Base-by-base conservation (phyloP, 2,329 filamentous ascomycete species). In the Fusarium sp. region DNA sequence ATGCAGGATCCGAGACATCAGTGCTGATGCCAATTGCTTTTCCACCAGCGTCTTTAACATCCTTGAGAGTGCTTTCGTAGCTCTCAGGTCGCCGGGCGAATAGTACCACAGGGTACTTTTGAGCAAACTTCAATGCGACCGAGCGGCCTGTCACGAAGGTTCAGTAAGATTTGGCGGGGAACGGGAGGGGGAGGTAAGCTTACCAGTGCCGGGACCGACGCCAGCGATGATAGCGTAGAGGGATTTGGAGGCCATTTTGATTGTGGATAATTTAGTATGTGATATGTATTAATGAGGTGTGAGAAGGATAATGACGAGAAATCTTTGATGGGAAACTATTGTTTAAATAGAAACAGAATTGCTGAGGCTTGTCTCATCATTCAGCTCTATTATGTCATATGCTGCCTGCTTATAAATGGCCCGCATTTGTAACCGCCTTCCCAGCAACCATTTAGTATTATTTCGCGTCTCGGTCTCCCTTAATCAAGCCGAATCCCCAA, bases 151-250 rank as follows among this genome's bases (percentile, higher is more conserved):
- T 30, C 5, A 32, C 10, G 5, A 17, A 4, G 14, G 10, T 14
- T 47, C 17, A 49, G 30, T 24, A 37, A 56, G 20, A 46, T 59
- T 24, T 24, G 48, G 68, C 32, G 35, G 58, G 50, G 45, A 4
- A 17, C 47, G 8, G 48, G 22, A 47, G 30, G 44, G 47, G 24
- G 44, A 45, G 24, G 4, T 17, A 58, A 19, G 44, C 60, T 45
- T 74, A 82, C 82, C 82, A 45, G 87, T 93, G 61, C 92, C 91
- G 7, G 89, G 81, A n/a, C 92, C 92, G 41, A 89, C 90, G 56
- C 91, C 92, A 13, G 90, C 90, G 60, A 94, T 79, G 62, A 94
- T 81, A 50, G 90, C 88, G 76, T 89, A 91, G 72, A 91, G 84
- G 6, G 74, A 62, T 41, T 72, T 65, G 10, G 72, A 58, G n/a